Conservation (phyloP, 768 basidiomycete genomes). For the Boletus tylopilopsis region DNA sequence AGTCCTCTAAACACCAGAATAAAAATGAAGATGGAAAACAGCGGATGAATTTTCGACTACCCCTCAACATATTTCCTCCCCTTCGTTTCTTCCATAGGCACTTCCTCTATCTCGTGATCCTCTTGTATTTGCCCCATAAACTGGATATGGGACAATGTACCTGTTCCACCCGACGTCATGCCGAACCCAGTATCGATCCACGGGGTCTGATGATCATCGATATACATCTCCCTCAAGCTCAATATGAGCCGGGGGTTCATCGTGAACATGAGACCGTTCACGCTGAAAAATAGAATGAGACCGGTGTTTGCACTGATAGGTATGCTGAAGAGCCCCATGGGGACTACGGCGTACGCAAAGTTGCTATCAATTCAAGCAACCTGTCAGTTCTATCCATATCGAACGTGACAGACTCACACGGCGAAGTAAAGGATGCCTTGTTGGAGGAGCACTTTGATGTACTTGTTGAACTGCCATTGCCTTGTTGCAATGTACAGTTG, state of each 20-base stretch:
- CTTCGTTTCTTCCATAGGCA: not conserved
- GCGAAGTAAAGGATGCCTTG: conserved; percentile 10
- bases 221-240: not conserved
- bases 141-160: too few species aligned
- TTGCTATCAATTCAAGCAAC: not conserved
- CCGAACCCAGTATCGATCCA: not conserved
- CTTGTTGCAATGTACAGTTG: not conserved
- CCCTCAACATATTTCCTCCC: not conserved
- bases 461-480: conserved; percentile 7
- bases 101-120: not conserved
- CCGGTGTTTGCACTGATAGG: not conserved
- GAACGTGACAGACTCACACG: not conserved
- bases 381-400: not conserved
- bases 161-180: not conserved
- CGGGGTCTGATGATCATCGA: not conserved
- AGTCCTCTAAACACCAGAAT: too few species aligned
- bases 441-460: conserved; percentile 2
- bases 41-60: too few species aligned
- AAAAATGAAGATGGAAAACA: not conserved
- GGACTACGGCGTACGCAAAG: not conserved
- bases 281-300: not conserved
- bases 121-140: too few species aligned
- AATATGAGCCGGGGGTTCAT: not conserved
- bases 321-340: not conserved
- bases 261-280: not conserved